Evolutionary conservation across 306 rosid species (phyloP).

Genomic region (Oemleria cerasiformis): DNA sequence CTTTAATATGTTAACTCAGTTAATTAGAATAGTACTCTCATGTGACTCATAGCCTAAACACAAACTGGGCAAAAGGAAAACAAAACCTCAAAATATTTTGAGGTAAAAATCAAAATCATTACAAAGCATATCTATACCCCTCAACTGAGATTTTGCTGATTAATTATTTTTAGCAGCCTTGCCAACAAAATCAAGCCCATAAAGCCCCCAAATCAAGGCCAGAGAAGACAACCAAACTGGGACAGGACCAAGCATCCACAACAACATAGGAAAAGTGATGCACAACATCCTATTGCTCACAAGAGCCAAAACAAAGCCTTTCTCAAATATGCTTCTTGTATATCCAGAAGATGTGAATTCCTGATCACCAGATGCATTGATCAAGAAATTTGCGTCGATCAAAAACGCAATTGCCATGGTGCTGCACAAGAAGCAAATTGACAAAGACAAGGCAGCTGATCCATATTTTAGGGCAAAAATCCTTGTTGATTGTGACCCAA

Average conservation of each 20-base stretch:
- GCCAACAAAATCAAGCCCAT: slow-evolving; percentile 52
- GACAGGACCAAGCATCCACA: slow-evolving; percentile 77
- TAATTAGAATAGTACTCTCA: too few species aligned
- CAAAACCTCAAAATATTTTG: background rate
- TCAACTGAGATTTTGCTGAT: slow-evolving; percentile 18
- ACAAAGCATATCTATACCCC: background rate
- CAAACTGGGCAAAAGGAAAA: background rate
- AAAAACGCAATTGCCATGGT: slow-evolving; percentile 62
- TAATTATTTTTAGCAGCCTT: slow-evolving; percentile 25
- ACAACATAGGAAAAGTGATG: slow-evolving; percentile 50
- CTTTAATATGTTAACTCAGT: too few species aligned
- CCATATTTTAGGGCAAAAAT: slow-evolving; percentile 50
- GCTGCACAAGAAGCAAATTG: slow-evolving; percentile 67
- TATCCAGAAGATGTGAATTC: slow-evolving; percentile 20
- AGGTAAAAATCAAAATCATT: background rate
- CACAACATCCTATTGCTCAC: slow-evolving; percentile 60
- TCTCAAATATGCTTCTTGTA: slow-evolving; percentile 44
- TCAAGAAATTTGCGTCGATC: slow-evolving; percentile 59
- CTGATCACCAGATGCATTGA: slow-evolving; percentile 33
- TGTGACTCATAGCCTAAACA: background rate
- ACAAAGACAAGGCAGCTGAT: slow-evolving; percentile 45
- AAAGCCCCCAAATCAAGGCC: slow-evolving; percentile 52
- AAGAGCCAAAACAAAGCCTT: slow-evolving; percentile 58
- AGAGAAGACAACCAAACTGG: slow-evolving; percentile 47
- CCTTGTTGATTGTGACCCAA: slow-evolving; percentile 50